Evolutionary conservation across 805 yeast genomes (phyloP).

Genomic region (Wickerhamomyces bovis): DNA sequence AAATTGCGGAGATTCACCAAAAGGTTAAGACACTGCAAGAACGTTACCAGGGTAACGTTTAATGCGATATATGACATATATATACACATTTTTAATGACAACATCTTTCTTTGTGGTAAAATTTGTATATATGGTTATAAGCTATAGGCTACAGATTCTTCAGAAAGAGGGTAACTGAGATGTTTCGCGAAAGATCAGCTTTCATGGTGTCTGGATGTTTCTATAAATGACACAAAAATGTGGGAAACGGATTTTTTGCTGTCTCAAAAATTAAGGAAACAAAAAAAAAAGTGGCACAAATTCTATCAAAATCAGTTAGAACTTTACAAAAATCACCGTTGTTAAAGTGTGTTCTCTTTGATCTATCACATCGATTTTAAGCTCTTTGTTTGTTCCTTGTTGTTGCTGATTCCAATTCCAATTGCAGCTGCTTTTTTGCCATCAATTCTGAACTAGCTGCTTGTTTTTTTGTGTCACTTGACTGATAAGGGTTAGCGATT

Average conservation of each 20-base stretch:
- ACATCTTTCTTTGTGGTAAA: too few species aligned
- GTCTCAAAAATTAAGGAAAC: neutral
- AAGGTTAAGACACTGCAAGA: conserved; percentile 30
- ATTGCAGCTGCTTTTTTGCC: neutral
- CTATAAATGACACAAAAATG: neutral
- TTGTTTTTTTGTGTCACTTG: neutral
- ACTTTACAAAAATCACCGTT: neutral
- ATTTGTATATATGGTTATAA: too few species aligned
- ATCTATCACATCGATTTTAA: neutral
- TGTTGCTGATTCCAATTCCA: neutral
- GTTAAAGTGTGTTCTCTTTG: too few species aligned
- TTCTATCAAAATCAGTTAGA: neutral
- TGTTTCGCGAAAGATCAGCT: neutral
- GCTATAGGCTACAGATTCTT: too few species aligned
- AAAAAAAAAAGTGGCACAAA: neutral
- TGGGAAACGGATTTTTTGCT: neutral
- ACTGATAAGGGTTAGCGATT: neutral
- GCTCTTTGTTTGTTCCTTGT: neutral
- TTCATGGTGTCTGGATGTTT: neutral
- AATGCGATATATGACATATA: neutral
- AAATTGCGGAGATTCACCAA: conserved; percentile 66
- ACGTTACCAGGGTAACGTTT: conserved; percentile 7
- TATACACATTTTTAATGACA: too few species aligned
- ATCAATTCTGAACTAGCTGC: neutral
- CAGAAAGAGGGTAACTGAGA: neutral